Evolutionary conservation across 1,139 yeast species (phyloP).

Genomic region (Magnusiomyces suaveolens): DNA sequence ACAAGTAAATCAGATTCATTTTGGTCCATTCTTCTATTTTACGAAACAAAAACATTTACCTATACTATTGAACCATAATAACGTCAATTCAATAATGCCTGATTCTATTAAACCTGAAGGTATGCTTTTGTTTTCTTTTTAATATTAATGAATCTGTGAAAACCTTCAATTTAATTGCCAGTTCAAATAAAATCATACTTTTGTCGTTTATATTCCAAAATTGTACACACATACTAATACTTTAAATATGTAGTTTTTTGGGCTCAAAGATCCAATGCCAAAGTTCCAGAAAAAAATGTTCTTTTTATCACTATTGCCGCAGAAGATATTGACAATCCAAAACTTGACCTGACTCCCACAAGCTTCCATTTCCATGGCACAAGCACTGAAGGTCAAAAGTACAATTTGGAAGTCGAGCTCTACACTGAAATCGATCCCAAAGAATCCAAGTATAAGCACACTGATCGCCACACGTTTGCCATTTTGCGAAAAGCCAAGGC

Average conservation of each 20-base stretch:
- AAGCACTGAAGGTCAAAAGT: constrained; percentile 30
- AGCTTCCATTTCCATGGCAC: constrained; percentile 48
- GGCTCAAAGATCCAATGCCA: constrained; percentile 88
- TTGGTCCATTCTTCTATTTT: neutral
- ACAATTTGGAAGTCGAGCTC: constrained; percentile 58
- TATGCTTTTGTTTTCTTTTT: constrained; percentile 34
- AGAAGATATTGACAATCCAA: constrained; percentile 57
- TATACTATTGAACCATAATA: constrained; percentile 24
- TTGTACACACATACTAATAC: too few relatives aligned
- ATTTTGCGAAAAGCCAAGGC: constrained; percentile 60
- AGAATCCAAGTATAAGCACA: constrained; percentile 47
- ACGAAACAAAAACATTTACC: neutral
- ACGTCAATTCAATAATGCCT: constrained; percentile 39
- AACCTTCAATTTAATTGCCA: constrained; percentile 20
- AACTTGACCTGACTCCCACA: constrained; percentile 53
- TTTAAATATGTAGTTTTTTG: constrained; percentile 77
- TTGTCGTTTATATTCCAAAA: too few relatives aligned
- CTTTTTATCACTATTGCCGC: constrained; percentile 66
- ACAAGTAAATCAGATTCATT: too few relatives aligned
- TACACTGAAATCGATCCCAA: constrained; percentile 63
- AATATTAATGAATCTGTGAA: constrained; percentile 39
- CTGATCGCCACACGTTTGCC: constrained; percentile 67
- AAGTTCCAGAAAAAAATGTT: constrained; percentile 63
- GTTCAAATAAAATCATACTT: too few relatives aligned
- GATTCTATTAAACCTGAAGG: constrained; percentile 36